A percentile compares a stretch with the other conserved stretches of the same genome.
These are phyloP conservation scores for Chlorencoelia australis DNA, from an alignment of 2,329 filamentous ascomycete genomes.

Conservation along the genomic window DNA sequence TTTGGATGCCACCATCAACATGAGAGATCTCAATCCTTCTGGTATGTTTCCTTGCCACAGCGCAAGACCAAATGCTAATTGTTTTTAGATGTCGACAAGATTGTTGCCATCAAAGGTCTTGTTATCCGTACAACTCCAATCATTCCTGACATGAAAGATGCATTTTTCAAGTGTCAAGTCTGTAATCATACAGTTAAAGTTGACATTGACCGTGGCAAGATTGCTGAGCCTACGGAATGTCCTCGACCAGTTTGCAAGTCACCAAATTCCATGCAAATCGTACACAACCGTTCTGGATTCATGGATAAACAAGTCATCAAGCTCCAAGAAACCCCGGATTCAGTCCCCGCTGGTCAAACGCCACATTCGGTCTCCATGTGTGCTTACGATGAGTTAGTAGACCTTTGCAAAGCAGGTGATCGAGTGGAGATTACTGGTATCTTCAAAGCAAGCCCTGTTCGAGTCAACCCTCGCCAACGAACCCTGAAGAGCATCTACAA, in stretches of 20 bases:
- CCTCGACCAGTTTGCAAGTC: slow-evolving; percentile 71
- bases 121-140: slow-evolving; percentile 94
- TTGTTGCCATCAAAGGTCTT: slow-evolving; percentile 88
- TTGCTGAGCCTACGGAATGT: slow-evolving; percentile 86
- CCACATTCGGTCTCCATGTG: slow-evolving; percentile 95
- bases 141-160: slow-evolving; percentile 98
- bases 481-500: slow-evolving; percentile 95
- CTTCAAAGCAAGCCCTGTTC: slow-evolving; percentile 88
- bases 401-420: slow-evolving; percentile 96
- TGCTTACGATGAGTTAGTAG: slow-evolving; percentile 92
- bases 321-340: slow-evolving; percentile 92
- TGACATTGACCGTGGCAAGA: slow-evolving; percentile 89
- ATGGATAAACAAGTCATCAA: slow-evolving; percentile 99
- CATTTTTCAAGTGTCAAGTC: slow-evolving; percentile 90
- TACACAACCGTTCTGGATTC: slow-evolving; percentile 92
- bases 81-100: slow-evolving; percentile 74
- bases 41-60: slow-evolving; percentile 34
- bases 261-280: slow-evolving; percentile 94
- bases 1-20: slow-evolving; percentile 75
- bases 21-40: slow-evolving; percentile 87
- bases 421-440: slow-evolving; percentile 92
- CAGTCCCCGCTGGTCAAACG: slow-evolving; percentile 88
- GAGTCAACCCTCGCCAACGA: slow-evolving; percentile 85
- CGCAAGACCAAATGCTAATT: slow-evolving; percentile 19
- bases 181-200: slow-evolving; percentile 89